Base-by-base conservation (phyloP, 495 filamentous ascomycete genomes). In the Lentithecium fluviatile region DNA sequence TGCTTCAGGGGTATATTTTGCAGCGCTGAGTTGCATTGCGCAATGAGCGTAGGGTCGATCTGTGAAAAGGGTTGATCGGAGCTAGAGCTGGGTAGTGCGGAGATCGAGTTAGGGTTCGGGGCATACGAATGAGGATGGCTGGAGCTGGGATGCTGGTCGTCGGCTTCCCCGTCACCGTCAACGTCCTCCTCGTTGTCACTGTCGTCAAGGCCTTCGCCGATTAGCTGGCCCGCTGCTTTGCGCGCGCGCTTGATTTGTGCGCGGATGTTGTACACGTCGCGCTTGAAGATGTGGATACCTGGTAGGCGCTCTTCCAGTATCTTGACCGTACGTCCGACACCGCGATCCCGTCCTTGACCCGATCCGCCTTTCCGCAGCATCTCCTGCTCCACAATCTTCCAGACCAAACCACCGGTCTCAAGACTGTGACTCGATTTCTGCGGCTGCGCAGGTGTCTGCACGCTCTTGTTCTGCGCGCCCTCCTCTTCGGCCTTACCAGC, bases 261-360 rank as follows among this genome's bases (percentile, higher is more conserved):
- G 19, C 61, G 56, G 12, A 65, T 64, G 53, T 68, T 68, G 45
- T 68, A 68, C 23, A 68, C 62, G 51, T 68, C 66, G 15, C 66
- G 51, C 54, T 68, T 68, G 52, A 62, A 65, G 46, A 68, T 68
- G 29, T 56, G 62, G 17, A 69, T 64, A 11, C 66, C 66, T 6
- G 63, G 66, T 5, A 62, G 56, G 6, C 52, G 45, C 43, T 69
- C 56, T 26, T 64, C 49, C 1, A 66, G 56, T n/a, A 61, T 54
- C 34, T 64, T 60, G 1, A 67, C 57, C n/a, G 61, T 62, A 0
- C 59, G 43, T 2, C 64, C 64, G 1, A 64, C 55, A 11, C 62
- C 62, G n/a, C 66, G 47, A 34, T 66, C 66, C 15, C 63, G 53
- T 0, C 66, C 62, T 45, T 69, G 52, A 6, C 63, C 57, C 15